Percentiles rank a stretch among this genome's conserved stretches.
Conservation (phyloP, 78 protist genomes). For the Dictyostelium citrinum region DNA sequence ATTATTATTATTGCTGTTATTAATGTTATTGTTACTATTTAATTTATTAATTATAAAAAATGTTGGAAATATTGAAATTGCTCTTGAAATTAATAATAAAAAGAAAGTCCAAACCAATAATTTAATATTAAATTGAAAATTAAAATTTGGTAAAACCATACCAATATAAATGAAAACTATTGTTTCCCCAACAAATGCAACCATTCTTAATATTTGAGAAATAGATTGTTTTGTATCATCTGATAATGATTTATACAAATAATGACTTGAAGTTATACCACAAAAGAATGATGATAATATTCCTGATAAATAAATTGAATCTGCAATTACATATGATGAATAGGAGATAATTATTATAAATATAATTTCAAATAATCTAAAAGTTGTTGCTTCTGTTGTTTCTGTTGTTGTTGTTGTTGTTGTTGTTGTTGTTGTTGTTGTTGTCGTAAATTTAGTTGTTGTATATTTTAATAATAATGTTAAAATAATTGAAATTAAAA, state of each 20-base stretch:
- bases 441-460: background rate
- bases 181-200: conserved; percentile 36
- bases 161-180: conserved; percentile 54
- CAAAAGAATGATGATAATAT: conserved; percentile 43
- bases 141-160: conserved; percentile 7
- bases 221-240: conserved; percentile 6
- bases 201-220: background rate
- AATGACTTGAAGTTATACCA: conserved; percentile 33
- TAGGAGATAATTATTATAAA: background rate
- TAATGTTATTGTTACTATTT: background rate
- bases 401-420: background rate
- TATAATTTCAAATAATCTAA: conserved; percentile 3
- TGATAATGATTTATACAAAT: conserved; percentile 2
- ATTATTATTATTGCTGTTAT: background rate
- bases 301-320: conserved; percentile 43
- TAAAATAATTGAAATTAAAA: background rate
- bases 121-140: background rate
- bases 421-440: background rate
- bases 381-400: background rate
- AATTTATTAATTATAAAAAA: conserved; percentile 5
- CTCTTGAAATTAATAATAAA: conserved; percentile 9
- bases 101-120: conserved; percentile 15
- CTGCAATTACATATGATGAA: conserved; percentile 5
- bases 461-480: conserved; percentile 9
- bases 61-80: conserved; percentile 7